Conservation (phyloP, 2,329 filamentous ascomycete species). For the Aspergillus sp. region DNA sequence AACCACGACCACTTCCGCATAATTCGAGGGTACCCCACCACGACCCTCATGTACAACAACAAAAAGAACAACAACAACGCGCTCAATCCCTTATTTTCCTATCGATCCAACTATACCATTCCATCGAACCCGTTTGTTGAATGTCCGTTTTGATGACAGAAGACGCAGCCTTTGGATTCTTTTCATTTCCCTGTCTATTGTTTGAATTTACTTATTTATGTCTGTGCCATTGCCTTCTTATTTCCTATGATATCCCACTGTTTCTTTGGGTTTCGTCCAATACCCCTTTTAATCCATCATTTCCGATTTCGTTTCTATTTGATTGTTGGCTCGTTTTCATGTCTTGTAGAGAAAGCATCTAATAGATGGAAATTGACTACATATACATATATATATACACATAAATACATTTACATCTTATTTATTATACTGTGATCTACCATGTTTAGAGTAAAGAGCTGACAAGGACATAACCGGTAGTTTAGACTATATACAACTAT, state of each 20-base stretch:
- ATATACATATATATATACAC: not conserved
- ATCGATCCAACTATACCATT: slow-evolving; percentile 17
- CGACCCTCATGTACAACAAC: slow-evolving; percentile 32
- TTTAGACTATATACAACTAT: slow-evolving; percentile 3
- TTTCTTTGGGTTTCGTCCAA: slow-evolving; percentile 33
- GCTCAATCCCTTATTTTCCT: slow-evolving; percentile 14
- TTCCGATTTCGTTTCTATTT: slow-evolving; percentile 13
- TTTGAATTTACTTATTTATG: slow-evolving; percentile 19
- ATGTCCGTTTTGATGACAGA: slow-evolving; percentile 43
- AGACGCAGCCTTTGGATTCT: slow-evolving; percentile 39
- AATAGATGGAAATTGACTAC: slow-evolving; percentile 7
- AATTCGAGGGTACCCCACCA: not conserved
- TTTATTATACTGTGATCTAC: not conserved
- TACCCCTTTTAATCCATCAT: slow-evolving; percentile 30
- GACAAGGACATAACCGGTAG: not conserved
- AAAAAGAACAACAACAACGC: slow-evolving; percentile 10
- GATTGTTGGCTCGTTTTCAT: slow-evolving; percentile 15
- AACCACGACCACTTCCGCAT: slow-evolving; percentile 9
- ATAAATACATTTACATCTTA: not conserved
- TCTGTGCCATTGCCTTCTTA: slow-evolving; percentile 16
- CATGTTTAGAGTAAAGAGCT: not conserved
- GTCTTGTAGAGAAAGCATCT: slow-evolving; percentile 3
- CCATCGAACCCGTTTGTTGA: slow-evolving; percentile 28
- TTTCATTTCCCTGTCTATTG: slow-evolving; percentile 16
- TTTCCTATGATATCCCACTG: slow-evolving; percentile 46